Base-by-base conservation (phyloP, 2,329 filamentous ascomycete species). In the Hypocreales sp. region DNA sequence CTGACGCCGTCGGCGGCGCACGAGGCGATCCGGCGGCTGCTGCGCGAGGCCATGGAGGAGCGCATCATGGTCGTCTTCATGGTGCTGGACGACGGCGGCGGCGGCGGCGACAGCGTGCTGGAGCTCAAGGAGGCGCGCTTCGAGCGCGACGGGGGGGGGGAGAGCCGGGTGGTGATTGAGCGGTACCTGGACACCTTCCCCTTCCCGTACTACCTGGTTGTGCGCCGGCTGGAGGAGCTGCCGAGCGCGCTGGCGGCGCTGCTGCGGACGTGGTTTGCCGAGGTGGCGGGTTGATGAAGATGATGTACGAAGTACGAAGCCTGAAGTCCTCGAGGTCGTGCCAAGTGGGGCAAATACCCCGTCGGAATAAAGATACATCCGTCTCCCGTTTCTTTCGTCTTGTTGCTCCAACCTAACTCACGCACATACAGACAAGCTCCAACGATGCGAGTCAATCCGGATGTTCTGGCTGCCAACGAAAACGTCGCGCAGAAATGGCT, bases 41-140 rank as follows among this genome's bases (percentile, higher is more conserved):
- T 98, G 8, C 67, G 90, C 8, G 78, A 87, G 52, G 87, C 90
- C 1, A 74, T 84, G 44, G 86, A 94, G 51, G 82, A 94, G 55
- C 67, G 84, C 11, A 92, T 99, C 47, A 94, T 98, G 82, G 75
- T 95, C 36, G 87, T 98, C 5, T 99, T 98, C 50, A 82, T 98
- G 41, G 79, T 99, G 43, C 83, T 98, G 46, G 90, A 98, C 58
- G 66, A 71, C 40, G 58, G 55, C 13, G 42, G 45, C 18, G 50
- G 48, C 37, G 51, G 50, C 39, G 65, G 64, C 25, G 65, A 72
- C 34, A 79, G 74, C 41, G 92, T 98, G 34, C 55, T 95, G 43
- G 84, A 94, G 48, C 64, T 95, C 42, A 83, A 84, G 50, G 78
- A 84, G 52, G 87, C 84, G 20, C 73, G 73, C 46, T 94, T 95